phyloP scores from a whole-genome alignment of 768 basidiomycete species.

The Kwoniella botswanensis region DNA sequence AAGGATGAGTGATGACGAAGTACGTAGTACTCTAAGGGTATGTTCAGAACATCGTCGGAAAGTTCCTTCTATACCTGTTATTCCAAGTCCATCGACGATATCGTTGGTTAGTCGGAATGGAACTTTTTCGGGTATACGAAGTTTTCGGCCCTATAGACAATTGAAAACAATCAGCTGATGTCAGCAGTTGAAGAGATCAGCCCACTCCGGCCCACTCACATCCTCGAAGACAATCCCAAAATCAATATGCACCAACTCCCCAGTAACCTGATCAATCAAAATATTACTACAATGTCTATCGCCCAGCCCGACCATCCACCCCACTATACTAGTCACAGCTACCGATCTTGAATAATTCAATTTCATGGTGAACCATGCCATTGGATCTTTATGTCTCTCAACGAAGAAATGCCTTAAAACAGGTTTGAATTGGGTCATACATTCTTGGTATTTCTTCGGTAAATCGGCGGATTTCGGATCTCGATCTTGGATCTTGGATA shows the following conservation, averaged over 20 bases:
- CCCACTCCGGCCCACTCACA: conserved; percentile 60
- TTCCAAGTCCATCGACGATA: conserved; percentile 92
- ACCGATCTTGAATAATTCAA: conserved; percentile 89
- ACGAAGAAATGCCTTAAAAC: conserved; percentile 95
- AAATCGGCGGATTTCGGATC: conserved; percentile 35
- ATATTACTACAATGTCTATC: conserved; percentile 94
- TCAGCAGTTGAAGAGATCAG: neutral
- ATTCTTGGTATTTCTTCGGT: conserved; percentile 57
- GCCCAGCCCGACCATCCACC: conserved; percentile 87
- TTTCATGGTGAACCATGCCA: conserved; percentile 89
- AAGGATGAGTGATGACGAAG: conserved; percentile 82
- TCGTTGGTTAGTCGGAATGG: conserved; percentile 95
- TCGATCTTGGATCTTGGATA: conserved; percentile 55
- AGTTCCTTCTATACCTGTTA: conserved; percentile 85
- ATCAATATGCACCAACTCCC: conserved; percentile 94
- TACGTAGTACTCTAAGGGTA: conserved; percentile 85
- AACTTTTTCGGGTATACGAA: conserved; percentile 81
- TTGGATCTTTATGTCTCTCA: conserved; percentile 83
- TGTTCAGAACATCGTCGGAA: conserved; percentile 95
- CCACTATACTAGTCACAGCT: conserved; percentile 91
- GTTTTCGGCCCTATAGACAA: conserved; percentile 71
- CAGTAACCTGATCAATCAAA: conserved; percentile 76
- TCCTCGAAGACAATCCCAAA: conserved; percentile 96
- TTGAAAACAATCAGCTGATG: neutral
- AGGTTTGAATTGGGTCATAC: conserved; percentile 67